Conservation (phyloP, 495 filamentous ascomycete genomes). For the Xylaria castorea region DNA sequence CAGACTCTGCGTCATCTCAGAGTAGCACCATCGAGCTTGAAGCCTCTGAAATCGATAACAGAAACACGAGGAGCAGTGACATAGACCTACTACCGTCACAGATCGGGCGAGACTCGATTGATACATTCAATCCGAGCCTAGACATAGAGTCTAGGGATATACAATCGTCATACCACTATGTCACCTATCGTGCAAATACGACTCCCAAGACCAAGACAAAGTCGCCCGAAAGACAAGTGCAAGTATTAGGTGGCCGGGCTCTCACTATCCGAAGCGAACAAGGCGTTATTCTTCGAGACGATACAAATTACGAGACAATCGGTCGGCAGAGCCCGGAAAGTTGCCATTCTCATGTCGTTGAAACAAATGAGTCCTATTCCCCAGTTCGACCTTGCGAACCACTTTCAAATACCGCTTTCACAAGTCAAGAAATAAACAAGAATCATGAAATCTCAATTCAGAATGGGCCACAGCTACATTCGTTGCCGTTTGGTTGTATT, state of each 20-base stretch:
- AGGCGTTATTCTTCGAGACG: slow-evolving; percentile 41
- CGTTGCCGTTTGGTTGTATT: not conserved
- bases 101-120: slow-evolving; percentile 39
- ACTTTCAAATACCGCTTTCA: not conserved
- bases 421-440: not conserved
- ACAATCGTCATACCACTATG: slow-evolving; percentile 34
- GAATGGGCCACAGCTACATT: not conserved
- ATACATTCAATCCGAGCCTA: slow-evolving; percentile 41
- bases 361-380: not conserved
- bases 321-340: not conserved
- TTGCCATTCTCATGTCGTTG: not conserved
- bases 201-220: slow-evolving; percentile 36
- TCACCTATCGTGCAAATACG: slow-evolving; percentile 33
- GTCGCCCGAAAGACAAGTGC: slow-evolving; percentile 37
- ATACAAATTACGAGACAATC: slow-evolving; percentile 22
- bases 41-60: slow-evolving; percentile 16
- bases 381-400: not conserved
- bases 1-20: slow-evolving; percentile 29
- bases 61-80: slow-evolving; percentile 32
- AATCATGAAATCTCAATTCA: not conserved
- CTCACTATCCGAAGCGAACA: slow-evolving; percentile 41
- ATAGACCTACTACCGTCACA: slow-evolving; percentile 42
- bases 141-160: slow-evolving; percentile 36
- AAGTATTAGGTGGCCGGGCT: slow-evolving; percentile 36
- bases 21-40: slow-evolving; percentile 28